Percentiles rank a stretch among this genome's conserved stretches.
Evolutionary conservation across 1,139 yeast genomes (phyloP).

Genomic region (Petasospora fabianii): DNA sequence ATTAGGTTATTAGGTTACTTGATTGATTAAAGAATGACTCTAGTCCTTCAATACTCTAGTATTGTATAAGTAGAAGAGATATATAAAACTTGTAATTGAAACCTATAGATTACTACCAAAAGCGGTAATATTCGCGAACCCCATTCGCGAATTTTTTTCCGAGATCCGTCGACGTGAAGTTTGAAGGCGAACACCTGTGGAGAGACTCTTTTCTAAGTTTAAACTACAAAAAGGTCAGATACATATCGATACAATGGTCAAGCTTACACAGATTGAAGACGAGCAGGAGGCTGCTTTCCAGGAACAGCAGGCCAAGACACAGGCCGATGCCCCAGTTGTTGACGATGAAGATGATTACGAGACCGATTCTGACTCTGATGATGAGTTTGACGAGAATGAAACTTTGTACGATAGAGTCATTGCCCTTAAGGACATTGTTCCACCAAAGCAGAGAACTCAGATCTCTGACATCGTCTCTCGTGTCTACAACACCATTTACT

Average conservation of each 20-base stretch:
- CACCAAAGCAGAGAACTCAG: constrained; percentile 74
- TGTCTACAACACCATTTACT: constrained; percentile 38
- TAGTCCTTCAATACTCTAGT: too few species aligned
- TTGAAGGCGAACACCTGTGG: not conserved
- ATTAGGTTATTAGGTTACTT: too few species aligned
- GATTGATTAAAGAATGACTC: too few species aligned
- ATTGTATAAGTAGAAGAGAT: too few species aligned
- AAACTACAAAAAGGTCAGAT: too few species aligned
- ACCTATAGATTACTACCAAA: not conserved
- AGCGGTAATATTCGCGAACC: constrained; percentile 2
- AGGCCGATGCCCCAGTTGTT: constrained; percentile 24
- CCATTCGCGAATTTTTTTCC: constrained; percentile 2
- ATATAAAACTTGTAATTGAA: not conserved
- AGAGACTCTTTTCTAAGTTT: not conserved
- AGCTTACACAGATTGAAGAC: constrained; percentile 69
- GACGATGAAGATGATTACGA: constrained; percentile 42
- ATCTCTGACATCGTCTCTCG: constrained; percentile 35
- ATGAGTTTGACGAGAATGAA: constrained; percentile 78
- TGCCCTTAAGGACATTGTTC: constrained; percentile 87
- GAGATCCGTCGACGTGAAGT: not conserved
- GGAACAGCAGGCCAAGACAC: constrained; percentile 27
- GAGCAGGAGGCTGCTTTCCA: constrained; percentile 40
- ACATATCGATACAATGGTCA: constrained; percentile 60
- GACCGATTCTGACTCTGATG: constrained; percentile 61
- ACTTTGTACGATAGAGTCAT: constrained; percentile 80